Evolutionary conservation across 176 grass and related monocot genomes (phyloP), one percentile per base, ranked within the genome.

Genomic region (Musa acuminata): DNA sequence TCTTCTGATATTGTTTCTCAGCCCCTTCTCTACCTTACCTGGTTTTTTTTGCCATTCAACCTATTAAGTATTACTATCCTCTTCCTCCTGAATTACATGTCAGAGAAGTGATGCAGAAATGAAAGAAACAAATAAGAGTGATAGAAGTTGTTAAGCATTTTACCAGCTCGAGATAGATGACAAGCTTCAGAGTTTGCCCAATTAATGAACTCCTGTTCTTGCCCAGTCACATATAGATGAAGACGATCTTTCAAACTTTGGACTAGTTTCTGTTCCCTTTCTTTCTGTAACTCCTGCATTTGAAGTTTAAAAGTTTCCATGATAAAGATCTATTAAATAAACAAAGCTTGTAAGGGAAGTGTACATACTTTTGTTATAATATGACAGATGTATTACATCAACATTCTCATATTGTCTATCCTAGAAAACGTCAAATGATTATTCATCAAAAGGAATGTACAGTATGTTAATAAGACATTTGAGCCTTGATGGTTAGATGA

Each of bases 201-300:
- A 29, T 29, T 83, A 60, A 84, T 73, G 70, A 96, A 96, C 55
- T 88, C 88, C 51, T 85, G 84, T 1, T 96, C 76, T 1, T 71
- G 27, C 13, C 86, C 88, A 49, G 80, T 60, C 21, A 91, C 88
- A 69, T 91, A 91, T 75, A 83, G 85, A 51, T 87, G 85, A 71
- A 96, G 84, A 59, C 83, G 79, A 21, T 87, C 71, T 75, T 87
- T 96, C 53, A 96, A 84, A 62, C 76, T 91, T 53, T 83, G 72
- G 71, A 73, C 75, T 76, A 96, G 85, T 29, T 71, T 83, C 69
- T 87, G 81, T 72, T 91, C 88, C 76, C 92, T 86, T 72, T 96
- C 88, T 3, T 79, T 87, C 85, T 96, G 92, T 22, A 91, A 69
- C 16, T 78, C 83, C 89, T 97, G 81, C 29, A 79, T n/a, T 72